A percentile compares a stretch with the other conserved stretches of the same genome.
Evolutionary conservation across 1,139 yeast species (phyloP).

Genomic region (Entelexis sorbosivorans): DNA sequence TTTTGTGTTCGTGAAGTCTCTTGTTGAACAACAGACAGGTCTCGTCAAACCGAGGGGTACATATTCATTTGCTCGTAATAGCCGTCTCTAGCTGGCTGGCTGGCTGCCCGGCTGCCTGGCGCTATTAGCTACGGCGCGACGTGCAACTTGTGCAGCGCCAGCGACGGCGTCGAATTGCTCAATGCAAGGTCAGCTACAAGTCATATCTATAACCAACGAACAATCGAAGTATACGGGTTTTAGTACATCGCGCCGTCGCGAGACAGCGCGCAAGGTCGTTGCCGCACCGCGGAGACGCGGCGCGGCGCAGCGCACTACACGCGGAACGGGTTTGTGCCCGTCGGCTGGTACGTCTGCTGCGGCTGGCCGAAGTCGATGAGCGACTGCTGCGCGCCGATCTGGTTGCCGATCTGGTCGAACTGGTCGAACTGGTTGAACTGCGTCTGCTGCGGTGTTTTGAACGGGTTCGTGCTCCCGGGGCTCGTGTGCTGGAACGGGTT

Average conservation of each 20-base stretch:
- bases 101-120: no score
- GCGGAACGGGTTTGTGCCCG: slow-evolving; percentile 23
- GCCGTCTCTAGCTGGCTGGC: no score
- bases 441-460: slow-evolving; percentile 10
- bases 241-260: neutral
- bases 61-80: no score
- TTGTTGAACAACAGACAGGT: no score
- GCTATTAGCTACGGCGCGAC: no score
- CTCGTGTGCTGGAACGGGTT: neutral
- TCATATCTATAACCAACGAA: neutral
- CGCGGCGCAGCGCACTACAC: neutral
- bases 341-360: slow-evolving; percentile 12
- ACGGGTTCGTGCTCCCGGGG: slow-evolving; percentile 15
- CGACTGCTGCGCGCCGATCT: slow-evolving; percentile 10
- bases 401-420: slow-evolving; percentile 4
- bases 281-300: no score
- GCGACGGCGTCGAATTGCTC: no score
- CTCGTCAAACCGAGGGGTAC: no score
- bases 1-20: no score
- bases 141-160: no score
- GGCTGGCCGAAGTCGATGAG: slow-evolving; percentile 20
- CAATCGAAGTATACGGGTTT: neutral
- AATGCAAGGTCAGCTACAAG: neutral
- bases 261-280: no score
- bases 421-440: slow-evolving; percentile 2